phyloP scores from a whole-genome alignment of 2,329 filamentous ascomycete species.

The Chrysosphaeria jannelii region DNA sequence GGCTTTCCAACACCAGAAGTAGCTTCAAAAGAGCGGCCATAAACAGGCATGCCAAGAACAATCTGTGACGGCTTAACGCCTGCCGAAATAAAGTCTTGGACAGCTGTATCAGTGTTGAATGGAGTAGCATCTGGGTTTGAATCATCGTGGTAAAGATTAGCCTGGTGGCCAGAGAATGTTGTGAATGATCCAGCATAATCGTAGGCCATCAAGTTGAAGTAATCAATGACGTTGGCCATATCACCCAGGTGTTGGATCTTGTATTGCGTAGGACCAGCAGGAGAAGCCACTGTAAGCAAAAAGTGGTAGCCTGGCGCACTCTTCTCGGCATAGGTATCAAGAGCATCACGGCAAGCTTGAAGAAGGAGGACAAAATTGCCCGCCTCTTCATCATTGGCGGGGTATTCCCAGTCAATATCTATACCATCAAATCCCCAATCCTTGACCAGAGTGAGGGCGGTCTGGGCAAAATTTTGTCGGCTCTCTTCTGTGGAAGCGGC shows the following conservation, averaged over 20 bases:
- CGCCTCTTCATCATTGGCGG: constrained; percentile 11
- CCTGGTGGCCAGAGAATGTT: constrained; percentile 28
- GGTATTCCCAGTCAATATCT: constrained; percentile 14
- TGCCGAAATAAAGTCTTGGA: constrained; percentile 30
- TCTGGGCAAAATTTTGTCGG: constrained; percentile 35
- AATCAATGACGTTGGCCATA: constrained; percentile 19
- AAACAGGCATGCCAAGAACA: constrained; percentile 50
- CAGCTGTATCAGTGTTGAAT: constrained; percentile 34
- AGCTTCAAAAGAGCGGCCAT: constrained; percentile 37
- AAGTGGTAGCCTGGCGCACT: constrained; percentile 18
- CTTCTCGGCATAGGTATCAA: constrained; percentile 16
- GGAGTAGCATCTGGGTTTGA: constrained; percentile 32
- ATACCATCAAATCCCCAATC: constrained; percentile 27
- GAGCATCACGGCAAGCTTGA: constrained; percentile 13
- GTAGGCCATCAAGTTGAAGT: constrained; percentile 37
- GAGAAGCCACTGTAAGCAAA: constrained; percentile 19
- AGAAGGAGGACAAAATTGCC: constrained; percentile 16
- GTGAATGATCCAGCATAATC: constrained; percentile 44
- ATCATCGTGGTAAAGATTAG: constrained; percentile 33
- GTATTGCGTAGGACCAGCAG: constrained; percentile 18
- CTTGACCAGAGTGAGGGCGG: constrained; percentile 36
- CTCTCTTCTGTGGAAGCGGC: constrained; percentile 31
- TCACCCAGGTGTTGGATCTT: constrained; percentile 14
- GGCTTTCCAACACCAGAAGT: constrained; percentile 32
- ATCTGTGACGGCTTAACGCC: constrained; percentile 36